A percentile compares a stretch with the other conserved stretches of the same genome.
Conservation (phyloP, 768 basidiomycete genomes). For the Panaeolus cyanescens region DNA sequence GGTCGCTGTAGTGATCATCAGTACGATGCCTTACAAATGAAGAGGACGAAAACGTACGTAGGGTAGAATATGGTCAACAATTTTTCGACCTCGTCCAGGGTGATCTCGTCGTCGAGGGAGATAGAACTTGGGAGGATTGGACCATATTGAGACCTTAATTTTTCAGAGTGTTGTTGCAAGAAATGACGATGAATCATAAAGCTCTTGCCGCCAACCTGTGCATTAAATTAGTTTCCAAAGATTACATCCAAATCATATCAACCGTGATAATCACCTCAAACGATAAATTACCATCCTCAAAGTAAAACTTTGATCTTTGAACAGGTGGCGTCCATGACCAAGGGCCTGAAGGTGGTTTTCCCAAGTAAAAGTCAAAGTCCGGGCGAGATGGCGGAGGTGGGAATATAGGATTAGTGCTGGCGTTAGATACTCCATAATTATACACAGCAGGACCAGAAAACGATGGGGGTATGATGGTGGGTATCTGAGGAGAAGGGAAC, state of each 20-base stretch:
- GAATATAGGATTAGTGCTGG: background rate
- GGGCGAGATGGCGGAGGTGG: background rate
- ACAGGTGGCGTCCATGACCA: background rate
- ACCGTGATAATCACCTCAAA: too few species aligned
- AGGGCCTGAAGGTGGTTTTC: too few species aligned
- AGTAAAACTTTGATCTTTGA: background rate
- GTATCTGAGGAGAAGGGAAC: background rate
- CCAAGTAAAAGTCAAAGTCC: background rate
- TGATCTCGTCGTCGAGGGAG: constrained; percentile 37
- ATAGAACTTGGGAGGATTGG: constrained; percentile 11
- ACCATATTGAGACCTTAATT: constrained; percentile 9
- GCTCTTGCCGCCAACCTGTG: constrained; percentile 20
- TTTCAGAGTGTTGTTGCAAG: constrained; percentile 24
- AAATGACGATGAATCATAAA: constrained; percentile 26
- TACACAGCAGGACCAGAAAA: background rate
- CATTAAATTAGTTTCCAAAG: background rate
- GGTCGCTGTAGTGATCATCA: constrained; percentile 22
- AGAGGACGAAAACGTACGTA: constrained; percentile 19
- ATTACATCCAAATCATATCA: background rate
- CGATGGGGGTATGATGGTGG: background rate
- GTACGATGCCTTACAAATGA: background rate
- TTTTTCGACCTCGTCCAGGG: constrained; percentile 26
- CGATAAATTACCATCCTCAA: background rate
- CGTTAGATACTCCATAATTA: background rate
- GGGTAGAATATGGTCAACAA: constrained; percentile 34